These are phyloP conservation scores for Penicillium longicatenatum DNA, from an alignment of 495 filamentous ascomycete genomes.

Conservation along the genomic window DNA sequence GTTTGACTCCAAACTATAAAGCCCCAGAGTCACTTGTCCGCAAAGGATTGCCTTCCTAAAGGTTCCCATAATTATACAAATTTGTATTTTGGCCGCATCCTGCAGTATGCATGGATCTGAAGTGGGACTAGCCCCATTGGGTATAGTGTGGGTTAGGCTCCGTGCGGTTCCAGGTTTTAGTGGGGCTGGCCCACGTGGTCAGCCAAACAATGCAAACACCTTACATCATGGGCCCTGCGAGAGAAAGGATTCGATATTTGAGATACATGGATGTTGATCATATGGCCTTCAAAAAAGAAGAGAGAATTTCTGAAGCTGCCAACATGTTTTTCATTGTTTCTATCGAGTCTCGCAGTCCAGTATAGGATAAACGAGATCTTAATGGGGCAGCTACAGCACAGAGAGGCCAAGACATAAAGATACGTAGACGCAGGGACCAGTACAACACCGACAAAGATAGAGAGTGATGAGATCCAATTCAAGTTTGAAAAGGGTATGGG, in stretches of 20 bases:
- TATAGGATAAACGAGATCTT: too few species aligned
- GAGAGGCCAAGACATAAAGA: too few species aligned
- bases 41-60: too few species aligned
- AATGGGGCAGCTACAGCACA: too few species aligned
- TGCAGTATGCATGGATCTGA: slow-evolving; percentile 27
- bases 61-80: not conserved
- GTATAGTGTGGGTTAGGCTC: slow-evolving; percentile 37
- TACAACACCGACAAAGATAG: not conserved
- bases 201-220: slow-evolving; percentile 35
- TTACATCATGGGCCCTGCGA: slow-evolving; percentile 24
- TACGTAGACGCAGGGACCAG: too few species aligned
- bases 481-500: slow-evolving; percentile 76
- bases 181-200: slow-evolving; percentile 43
- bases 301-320: too few species aligned
- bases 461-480: too few species aligned
- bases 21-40: too few species aligned
- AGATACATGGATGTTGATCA: too few species aligned
- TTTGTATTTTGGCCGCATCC: slow-evolving; percentile 23
- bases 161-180: slow-evolving; percentile 33
- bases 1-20: too few species aligned
- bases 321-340: too few species aligned
- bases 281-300: not conserved
- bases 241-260: not conserved
- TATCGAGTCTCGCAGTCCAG: too few species aligned
- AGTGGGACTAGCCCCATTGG: slow-evolving; percentile 27